These are phyloP conservation scores for Phytophthora chlamydospora DNA, from an alignment of 352 stramenopile species.

Conservation along the genomic window DNA sequence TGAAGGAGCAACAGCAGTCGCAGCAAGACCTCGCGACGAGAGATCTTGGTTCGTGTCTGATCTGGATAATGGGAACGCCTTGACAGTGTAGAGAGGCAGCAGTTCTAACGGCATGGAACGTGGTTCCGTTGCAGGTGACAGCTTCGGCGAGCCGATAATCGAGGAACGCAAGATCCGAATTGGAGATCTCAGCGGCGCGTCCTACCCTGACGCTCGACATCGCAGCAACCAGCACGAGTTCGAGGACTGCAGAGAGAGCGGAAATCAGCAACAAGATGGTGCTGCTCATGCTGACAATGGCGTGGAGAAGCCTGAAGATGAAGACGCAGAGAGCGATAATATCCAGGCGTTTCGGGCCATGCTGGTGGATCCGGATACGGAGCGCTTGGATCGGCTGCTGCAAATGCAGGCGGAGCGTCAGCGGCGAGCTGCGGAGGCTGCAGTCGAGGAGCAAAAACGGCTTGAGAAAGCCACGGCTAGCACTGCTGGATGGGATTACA, in stretches of 20 bases:
- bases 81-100: neutral
- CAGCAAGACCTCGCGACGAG: constrained; percentile 31
- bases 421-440: constrained; percentile 26
- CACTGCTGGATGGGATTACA: constrained; percentile 38
- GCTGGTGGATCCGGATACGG: constrained; percentile 57
- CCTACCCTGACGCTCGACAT: constrained; percentile 21
- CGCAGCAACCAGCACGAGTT: constrained; percentile 34
- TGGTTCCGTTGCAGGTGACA: constrained; percentile 41
- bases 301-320: neutral
- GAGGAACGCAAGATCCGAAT: constrained; percentile 86
- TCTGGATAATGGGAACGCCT: neutral
- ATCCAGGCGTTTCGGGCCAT: constrained; percentile 69
- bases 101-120: neutral
- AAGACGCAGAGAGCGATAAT: constrained; percentile 46
- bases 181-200: constrained; percentile 22
- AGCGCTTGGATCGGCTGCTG: constrained; percentile 53
- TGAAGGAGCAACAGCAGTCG: constrained; percentile 42
- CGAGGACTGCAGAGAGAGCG: neutral
- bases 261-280: neutral
- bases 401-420: constrained; percentile 48
- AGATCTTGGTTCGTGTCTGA: constrained; percentile 44
- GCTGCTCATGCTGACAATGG: constrained; percentile 1
- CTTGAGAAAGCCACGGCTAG: constrained; percentile 25
- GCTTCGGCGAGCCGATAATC: constrained; percentile 82
- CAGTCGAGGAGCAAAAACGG: constrained; percentile 25